Evolutionary conservation across 2,329 filamentous ascomycete species (phyloP).

Genomic region (Scolecobasidium constrictum): DNA sequence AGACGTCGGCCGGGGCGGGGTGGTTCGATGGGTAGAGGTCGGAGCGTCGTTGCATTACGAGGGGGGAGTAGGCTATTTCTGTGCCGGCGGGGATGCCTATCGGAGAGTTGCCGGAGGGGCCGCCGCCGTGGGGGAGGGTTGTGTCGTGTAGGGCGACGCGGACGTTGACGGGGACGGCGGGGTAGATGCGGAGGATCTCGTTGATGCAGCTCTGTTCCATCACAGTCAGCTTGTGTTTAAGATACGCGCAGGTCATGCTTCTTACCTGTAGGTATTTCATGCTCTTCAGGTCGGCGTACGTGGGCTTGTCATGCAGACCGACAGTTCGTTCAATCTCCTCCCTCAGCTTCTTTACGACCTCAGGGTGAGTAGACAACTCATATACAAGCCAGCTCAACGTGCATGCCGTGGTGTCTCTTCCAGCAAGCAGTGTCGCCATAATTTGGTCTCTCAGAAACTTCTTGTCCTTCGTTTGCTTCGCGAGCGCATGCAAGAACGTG

Average conservation of each 20-base stretch:
- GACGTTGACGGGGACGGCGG: conserved; percentile 20
- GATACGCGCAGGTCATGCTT: no score
- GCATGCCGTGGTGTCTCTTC: conserved; percentile 5
- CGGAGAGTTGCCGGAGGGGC: conserved; percentile 16
- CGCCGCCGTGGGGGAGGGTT: conserved; percentile 20
- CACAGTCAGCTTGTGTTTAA: no score
- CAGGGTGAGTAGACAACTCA: background rate
- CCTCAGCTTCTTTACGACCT: background rate
- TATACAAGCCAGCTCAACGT: background rate
- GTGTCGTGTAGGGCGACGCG: conserved; percentile 19
- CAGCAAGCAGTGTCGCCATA: background rate
- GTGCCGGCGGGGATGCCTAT: conserved; percentile 19
- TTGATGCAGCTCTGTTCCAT: conserved; percentile 12
- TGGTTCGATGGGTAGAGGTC: conserved; percentile 2
- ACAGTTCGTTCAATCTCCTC: background rate
- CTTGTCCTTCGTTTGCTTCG: background rate
- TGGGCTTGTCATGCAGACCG: background rate
- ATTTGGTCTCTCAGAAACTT: background rate
- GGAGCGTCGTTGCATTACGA: conserved; percentile 11
- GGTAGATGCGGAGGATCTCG: conserved; percentile 21
- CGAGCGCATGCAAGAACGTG: background rate
- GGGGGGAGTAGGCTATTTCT: conserved; percentile 17
- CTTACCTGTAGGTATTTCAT: conserved; percentile 9
- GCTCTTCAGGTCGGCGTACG: conserved; percentile 1
- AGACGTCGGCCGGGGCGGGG: conserved; percentile 1